Evolutionary conservation across 805 yeast species (phyloP), one percentile per base, ranked within the genome.

Genomic region (Scheffersomyces amazonensis): DNA sequence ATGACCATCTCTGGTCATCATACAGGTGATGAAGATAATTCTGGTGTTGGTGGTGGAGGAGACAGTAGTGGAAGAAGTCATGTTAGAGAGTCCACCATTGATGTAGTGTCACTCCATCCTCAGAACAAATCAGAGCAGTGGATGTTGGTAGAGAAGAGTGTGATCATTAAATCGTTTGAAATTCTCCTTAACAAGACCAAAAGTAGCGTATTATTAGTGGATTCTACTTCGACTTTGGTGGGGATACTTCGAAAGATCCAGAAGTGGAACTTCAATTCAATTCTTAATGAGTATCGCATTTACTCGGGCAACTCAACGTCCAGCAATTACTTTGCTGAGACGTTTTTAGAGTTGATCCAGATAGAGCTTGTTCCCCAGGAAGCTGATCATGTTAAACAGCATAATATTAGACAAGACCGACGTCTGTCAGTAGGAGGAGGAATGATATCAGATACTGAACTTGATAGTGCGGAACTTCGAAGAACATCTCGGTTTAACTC

Each of bases 181-280:
- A 64, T 81, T 13, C 53, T 87, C 5, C 64, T 91, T 29, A 80
- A 91, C 54, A 65, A 74, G 18, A 67, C 64, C 24, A 74, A 82
- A 47, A 81, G 83, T 51, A 89, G 89, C 36, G 57, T 86, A 4
- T 64, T 91, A 32, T 58, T 91, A 11, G 79, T 93, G 16, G 98
- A 93, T 54, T 76, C 84, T 27, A 81, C 90, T 5, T 82, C 84
- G 41, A 78, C 93, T 10, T 71, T 90, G 15, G 77, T 88, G 9
- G 96, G 97, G 0, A 69, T 90, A 2, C 62, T 93, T 23, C 69
- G 99, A 36, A 81, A 83, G 55, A 69, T 90, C 28, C 93, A 87
- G 60, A 84, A 84, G 61, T 91, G 97, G 98, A 83, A 81, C 49
- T 83, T 84, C 54, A 79, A 90, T 17, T 82, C 95, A 15, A 79